phyloP scores from a whole-genome alignment of 2,329 filamentous ascomycete species.

The Verticillium klebahnii region DNA sequence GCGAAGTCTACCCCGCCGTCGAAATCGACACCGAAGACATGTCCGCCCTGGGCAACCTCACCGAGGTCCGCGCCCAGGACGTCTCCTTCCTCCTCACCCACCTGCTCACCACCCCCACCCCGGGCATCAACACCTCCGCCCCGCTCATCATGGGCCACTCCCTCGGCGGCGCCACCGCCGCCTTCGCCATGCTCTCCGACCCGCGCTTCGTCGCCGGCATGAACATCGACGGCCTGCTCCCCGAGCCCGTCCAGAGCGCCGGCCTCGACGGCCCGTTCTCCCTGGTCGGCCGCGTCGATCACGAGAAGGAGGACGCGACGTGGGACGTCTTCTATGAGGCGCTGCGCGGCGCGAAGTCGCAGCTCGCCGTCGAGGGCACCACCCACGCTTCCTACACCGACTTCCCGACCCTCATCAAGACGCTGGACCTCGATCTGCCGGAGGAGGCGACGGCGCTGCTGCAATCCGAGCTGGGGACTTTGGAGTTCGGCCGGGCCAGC shows the following conservation, averaged over 20 bases:
- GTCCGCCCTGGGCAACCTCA: conserved; percentile 13
- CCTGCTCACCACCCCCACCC: conserved; percentile 17
- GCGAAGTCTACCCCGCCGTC: conserved; percentile 16
- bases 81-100: conserved; percentile 30
- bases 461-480: conserved; percentile 10
- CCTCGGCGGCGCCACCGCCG: conserved; percentile 31
- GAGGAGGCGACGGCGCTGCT: conserved; percentile 2
- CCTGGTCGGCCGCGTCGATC: conserved; percentile 22
- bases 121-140: conserved; percentile 20
- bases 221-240: conserved; percentile 34
- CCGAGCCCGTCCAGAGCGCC: conserved; percentile 20
- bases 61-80: conserved; percentile 29
- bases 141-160: conserved; percentile 34
- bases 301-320: conserved; percentile 22
- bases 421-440: conserved; percentile 16
- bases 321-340: conserved; percentile 25
- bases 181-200: conserved; percentile 24
- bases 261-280: conserved; percentile 25
- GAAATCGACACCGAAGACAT: conserved; percentile 15
- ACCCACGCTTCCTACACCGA: conserved; percentile 27
- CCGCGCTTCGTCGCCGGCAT: conserved; percentile 29
- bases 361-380: conserved; percentile 19
- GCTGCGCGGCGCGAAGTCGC: conserved; percentile 18
- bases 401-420: conserved; percentile 19
- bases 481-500: conserved; percentile 1